Base-by-base conservation (phyloP, 2,329 filamentous ascomycete species). In the Decorospora gaudefroyi region DNA sequence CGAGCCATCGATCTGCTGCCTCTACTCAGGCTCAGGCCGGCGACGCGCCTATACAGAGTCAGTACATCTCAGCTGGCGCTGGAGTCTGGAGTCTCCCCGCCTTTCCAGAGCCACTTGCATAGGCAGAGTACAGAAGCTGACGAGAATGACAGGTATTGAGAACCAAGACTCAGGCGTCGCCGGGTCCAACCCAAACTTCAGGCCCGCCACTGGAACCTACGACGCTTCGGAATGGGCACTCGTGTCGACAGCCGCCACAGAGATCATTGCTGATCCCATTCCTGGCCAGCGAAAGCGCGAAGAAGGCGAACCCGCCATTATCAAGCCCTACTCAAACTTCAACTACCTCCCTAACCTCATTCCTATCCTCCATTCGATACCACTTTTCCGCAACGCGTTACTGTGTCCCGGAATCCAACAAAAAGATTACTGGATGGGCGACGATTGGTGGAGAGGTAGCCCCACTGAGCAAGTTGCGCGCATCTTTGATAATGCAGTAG, bases 361-460 rank as follows among this genome's bases (percentile, higher is more conserved):
- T 29, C 83, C 81, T 4, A 83, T 86, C 45, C 72, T 83, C n/a
- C 80, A 83, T 57, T 74, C 77, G 13, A 83, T 85, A 42, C 81
- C 82, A 3, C 67, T 79, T 19, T 78, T 77, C 13, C 74, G 81
- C 42, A 80, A 84, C 58, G 77, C 78, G 6, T 70, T 85, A 7
- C 64, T 85, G 9, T 62, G 76, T 27, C 71, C 76, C n/a, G 68
- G 70, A 6, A 66, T 74, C 17, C 55, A 72, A 4, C 64, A 75
- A 16, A 59, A 67, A 2, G 72, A 78, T 44, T 85, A 85, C 55
- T 80, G 79, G 29, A 64, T 76, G 39, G 76, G 83, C 46, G 54
- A 72, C 1, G 77, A 82, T 8, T 86, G 83, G 83, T 86, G 83
- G 82, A 79, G 77, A 55, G 83, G 83, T 13, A 74, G 73, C 19